These are phyloP conservation scores for Penicillium frequentans DNA, from an alignment of 2,329 filamentous ascomycete genomes.

Conservation along the genomic window DNA sequence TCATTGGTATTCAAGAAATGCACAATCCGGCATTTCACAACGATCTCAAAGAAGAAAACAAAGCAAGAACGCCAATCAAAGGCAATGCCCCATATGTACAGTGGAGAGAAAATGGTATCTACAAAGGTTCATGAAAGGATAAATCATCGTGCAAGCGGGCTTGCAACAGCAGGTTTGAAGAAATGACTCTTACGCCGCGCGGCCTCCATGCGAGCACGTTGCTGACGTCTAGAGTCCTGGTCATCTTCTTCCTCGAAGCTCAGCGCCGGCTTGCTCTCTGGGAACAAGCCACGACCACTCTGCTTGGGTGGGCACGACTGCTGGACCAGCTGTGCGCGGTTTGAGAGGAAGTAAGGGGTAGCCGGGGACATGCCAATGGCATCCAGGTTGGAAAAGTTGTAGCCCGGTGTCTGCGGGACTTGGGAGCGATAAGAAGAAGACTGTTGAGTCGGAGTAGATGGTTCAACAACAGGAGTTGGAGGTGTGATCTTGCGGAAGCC, in stretches of 20 bases:
- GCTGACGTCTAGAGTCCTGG: slow-evolving; percentile 36
- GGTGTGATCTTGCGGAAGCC: slow-evolving; percentile 37
- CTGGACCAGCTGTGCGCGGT: slow-evolving; percentile 47
- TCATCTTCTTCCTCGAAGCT: slow-evolving; percentile 22
- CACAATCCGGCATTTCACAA: neutral
- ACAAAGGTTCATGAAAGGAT: slow-evolving; percentile 3
- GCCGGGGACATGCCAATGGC: slow-evolving; percentile 45
- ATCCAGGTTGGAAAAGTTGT: slow-evolving; percentile 37
- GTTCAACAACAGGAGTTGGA: slow-evolving; percentile 19
- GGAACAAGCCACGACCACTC: slow-evolving; percentile 44
- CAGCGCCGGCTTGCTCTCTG: slow-evolving; percentile 7
- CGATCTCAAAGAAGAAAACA: neutral
- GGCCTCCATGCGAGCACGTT: slow-evolving; percentile 66
- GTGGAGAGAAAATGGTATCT: slow-evolving; percentile 11
- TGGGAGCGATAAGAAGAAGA: slow-evolving; percentile 17
- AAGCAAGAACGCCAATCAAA: slow-evolving; percentile 1
- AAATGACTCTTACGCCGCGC: slow-evolving; percentile 75
- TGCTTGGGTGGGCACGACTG: slow-evolving; percentile 58
- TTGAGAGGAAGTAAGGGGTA: slow-evolving; percentile 48
- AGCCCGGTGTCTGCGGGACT: slow-evolving; percentile 35
- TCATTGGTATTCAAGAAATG: too few species aligned
- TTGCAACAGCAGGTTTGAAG: slow-evolving; percentile 73
- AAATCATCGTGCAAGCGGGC: slow-evolving; percentile 60
- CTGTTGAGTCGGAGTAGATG: slow-evolving; percentile 18
- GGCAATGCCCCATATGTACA: slow-evolving; percentile 21